phyloP scores from a whole-genome alignment of 208 protist genomes.

The Crithidia expoeki region DNA sequence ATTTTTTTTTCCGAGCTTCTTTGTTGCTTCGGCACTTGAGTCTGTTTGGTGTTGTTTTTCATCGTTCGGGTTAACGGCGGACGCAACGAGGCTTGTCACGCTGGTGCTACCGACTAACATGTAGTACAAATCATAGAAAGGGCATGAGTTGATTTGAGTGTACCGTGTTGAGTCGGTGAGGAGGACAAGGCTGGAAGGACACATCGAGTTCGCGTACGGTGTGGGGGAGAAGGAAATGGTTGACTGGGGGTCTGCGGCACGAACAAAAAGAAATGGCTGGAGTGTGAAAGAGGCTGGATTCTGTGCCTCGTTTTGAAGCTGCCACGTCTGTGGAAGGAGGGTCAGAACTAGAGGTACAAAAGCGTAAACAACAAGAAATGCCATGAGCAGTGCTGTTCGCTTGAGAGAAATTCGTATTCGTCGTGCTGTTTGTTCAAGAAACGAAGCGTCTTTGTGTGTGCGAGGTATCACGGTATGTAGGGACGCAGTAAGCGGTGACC shows the following conservation, averaged over 20 bases:
- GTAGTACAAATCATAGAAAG: constrained; percentile 15
- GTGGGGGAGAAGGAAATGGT: not conserved
- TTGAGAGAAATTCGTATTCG: not conserved
- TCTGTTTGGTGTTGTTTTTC: too few species aligned
- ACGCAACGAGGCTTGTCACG: not conserved
- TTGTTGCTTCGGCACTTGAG: not conserved
- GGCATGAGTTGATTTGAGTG: not conserved
- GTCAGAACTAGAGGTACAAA: not conserved
- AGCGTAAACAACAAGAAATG: too few species aligned
- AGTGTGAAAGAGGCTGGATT: not conserved
- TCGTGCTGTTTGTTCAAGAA: not conserved
- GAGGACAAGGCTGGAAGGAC: not conserved
- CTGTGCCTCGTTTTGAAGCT: too few species aligned
- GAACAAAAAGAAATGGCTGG: constrained; percentile 11
- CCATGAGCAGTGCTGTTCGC: not conserved
- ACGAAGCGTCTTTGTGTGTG: too few species aligned
- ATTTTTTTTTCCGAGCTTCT: too few species aligned
- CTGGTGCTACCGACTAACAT: not conserved
- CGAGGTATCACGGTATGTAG: too few species aligned
- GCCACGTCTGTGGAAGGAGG: not conserved
- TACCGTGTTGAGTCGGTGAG: not conserved
- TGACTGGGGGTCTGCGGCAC: not conserved
- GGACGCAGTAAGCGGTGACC: too few species aligned
- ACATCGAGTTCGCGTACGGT: not conserved
- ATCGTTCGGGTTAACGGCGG: not conserved